Percentiles rank a stretch among this genome's conserved stretches.
Conservation (phyloP, 331 rosid species). For the Spiraea crenata region DNA sequence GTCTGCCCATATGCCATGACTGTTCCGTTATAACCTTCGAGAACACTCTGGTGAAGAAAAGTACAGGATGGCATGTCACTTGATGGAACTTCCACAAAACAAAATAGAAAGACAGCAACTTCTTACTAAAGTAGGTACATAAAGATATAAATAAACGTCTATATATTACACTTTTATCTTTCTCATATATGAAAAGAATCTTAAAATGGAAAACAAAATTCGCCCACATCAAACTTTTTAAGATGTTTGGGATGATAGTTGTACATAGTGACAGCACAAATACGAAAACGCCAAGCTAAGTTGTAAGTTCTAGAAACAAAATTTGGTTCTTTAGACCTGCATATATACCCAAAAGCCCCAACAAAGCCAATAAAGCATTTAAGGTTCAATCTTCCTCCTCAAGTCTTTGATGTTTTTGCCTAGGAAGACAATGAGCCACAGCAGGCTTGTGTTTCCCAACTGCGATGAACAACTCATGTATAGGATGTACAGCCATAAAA, state of each 20-base stretch:
- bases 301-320: not conserved
- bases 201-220: not conserved
- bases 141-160: not conserved
- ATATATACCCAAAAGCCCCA: not conserved
- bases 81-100: constrained; percentile 26
- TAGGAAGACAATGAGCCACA: not conserved
- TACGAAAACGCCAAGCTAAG: not conserved
- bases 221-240: not conserved
- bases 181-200: constrained; percentile 1
- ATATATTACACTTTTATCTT: not conserved
- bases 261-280: not conserved
- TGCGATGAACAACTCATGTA: not conserved
- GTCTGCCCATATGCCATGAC: constrained; percentile 99
- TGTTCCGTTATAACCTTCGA: constrained; percentile 97
- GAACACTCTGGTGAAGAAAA: constrained; percentile 66
- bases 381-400: too few relatives aligned
- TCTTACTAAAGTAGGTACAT: not conserved
- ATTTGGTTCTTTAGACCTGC: not conserved
- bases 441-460: not conserved
- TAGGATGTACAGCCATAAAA: not conserved
- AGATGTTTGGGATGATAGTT: not conserved
- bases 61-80: constrained; percentile 25
- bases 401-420: constrained; percentile 1
- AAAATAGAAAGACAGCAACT: constrained; percentile 12
- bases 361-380: not conserved